These are phyloP conservation scores for Podila minutissima DNA, from an alignment of 192 early-diverging fungal genomes.

Conservation along the genomic window DNA sequence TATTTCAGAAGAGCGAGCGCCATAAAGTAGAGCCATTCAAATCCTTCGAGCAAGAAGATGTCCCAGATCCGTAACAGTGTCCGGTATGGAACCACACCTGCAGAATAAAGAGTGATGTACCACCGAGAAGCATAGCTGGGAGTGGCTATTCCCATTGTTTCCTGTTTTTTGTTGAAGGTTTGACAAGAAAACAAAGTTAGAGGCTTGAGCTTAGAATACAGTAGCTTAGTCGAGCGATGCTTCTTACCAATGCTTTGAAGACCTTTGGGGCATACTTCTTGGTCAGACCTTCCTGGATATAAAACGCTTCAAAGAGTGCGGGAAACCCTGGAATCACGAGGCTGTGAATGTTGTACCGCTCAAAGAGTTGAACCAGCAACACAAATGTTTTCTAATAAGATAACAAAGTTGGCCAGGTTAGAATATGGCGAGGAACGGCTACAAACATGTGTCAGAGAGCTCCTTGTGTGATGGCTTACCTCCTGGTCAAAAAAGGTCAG, in stretches of 20 bases:
- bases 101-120: conserved; percentile 69
- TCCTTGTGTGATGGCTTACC: conserved; percentile 37
- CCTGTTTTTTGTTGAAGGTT: conserved; percentile 15
- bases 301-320: conserved; percentile 63
- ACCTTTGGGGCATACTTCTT: conserved; percentile 58
- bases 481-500: conserved; percentile 74
- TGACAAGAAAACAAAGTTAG: background rate
- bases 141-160: conserved; percentile 54
- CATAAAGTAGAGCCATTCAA: conserved; percentile 62
- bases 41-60: conserved; percentile 58
- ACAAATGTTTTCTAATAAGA: conserved; percentile 60
- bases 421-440: no score
- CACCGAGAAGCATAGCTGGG: conserved; percentile 65
- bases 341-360: conserved; percentile 57
- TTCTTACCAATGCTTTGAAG: conserved; percentile 55
- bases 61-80: conserved; percentile 68
- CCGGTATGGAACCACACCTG: conserved; percentile 60
- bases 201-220: background rate
- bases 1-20: conserved; percentile 59
- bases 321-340: conserved; percentile 66
- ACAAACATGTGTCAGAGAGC: no score
- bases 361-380: conserved; percentile 60
- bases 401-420: background rate
- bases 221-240: background rate
- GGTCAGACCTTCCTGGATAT: conserved; percentile 62